Evolutionary conservation across 352 stramenopile species (phyloP).

Genomic region (Pythium monospermum): DNA sequence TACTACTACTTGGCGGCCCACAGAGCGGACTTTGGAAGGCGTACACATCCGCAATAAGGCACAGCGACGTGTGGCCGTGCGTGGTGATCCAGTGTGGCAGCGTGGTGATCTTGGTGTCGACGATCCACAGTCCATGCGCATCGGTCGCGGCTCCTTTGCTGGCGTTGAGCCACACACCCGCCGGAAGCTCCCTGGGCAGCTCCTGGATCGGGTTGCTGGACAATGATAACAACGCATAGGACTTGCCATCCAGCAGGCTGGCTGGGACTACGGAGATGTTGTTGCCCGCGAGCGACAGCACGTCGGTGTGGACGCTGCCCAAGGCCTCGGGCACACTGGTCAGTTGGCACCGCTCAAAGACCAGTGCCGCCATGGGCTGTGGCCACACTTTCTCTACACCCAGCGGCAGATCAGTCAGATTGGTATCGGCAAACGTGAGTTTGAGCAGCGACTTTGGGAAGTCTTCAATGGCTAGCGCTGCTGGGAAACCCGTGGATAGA

Average conservation of each 20-base stretch:
- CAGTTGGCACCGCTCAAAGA: conserved; percentile 10
- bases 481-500: conserved; percentile 3
- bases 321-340: not conserved
- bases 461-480: not conserved
- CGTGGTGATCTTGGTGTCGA: not conserved
- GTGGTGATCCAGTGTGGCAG: conserved; percentile 8
- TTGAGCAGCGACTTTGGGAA: conserved; percentile 6
- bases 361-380: not conserved
- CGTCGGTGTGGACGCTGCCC: not conserved
- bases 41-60: too few relatives aligned
- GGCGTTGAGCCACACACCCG: not conserved
- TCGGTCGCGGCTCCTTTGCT: not conserved
- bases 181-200: not conserved
- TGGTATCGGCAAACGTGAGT: conserved; percentile 8
- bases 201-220: conserved; percentile 5
- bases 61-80: too few relatives aligned
- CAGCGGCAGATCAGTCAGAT: conserved; percentile 1
- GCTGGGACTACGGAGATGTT: not conserved
- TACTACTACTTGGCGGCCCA: too few relatives aligned
- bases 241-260: not conserved
- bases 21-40: too few relatives aligned
- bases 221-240: conserved; percentile 9
- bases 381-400: not conserved
- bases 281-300: conserved; percentile 12
- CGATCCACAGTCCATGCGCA: conserved; percentile 3